Conservation (phyloP, 352 stramenopile genomes). For the Nothophytophthora sp. region DNA sequence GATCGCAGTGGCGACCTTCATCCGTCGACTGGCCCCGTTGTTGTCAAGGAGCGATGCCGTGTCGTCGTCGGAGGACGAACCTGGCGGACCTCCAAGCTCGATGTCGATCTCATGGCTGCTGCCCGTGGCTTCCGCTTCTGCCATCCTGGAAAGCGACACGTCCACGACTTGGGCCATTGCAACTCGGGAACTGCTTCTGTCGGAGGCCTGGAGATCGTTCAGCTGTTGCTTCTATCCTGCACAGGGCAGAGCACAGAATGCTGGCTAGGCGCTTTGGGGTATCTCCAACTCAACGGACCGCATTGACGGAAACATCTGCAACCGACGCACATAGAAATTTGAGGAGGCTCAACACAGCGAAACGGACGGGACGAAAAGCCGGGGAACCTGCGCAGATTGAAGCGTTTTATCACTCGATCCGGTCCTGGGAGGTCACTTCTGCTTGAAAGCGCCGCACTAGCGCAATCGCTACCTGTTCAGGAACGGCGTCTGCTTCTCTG, state of each 20-base stretch:
- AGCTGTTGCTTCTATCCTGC: too few species aligned
- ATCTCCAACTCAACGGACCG: too few species aligned
- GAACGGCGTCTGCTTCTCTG: background rate
- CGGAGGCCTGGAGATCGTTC: background rate
- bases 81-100: constrained; percentile 16
- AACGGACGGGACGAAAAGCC: too few species aligned
- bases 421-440: constrained; percentile 20
- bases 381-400: too few species aligned
- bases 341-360: too few species aligned
- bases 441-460: constrained; percentile 24
- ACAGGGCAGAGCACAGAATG: too few species aligned
- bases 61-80: constrained; percentile 5
- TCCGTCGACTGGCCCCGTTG: constrained; percentile 10
- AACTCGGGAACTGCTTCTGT: background rate
- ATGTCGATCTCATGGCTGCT: constrained; percentile 36
- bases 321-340: too few species aligned
- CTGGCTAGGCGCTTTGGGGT: too few species aligned
- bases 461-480: constrained; percentile 22
- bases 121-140: constrained; percentile 5
- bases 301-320: too few species aligned
- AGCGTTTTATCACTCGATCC: background rate
- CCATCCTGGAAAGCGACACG: constrained; percentile 14
- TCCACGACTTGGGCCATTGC: constrained; percentile 26
- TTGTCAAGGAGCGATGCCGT: constrained; percentile 13
- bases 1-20: constrained; percentile 8